A percentile compares a stretch with the other conserved stretches of the same genome.
phyloP scores from a whole-genome alignment of 2,329 filamentous ascomycete genomes.

The Pestalotiopsis sp. region DNA sequence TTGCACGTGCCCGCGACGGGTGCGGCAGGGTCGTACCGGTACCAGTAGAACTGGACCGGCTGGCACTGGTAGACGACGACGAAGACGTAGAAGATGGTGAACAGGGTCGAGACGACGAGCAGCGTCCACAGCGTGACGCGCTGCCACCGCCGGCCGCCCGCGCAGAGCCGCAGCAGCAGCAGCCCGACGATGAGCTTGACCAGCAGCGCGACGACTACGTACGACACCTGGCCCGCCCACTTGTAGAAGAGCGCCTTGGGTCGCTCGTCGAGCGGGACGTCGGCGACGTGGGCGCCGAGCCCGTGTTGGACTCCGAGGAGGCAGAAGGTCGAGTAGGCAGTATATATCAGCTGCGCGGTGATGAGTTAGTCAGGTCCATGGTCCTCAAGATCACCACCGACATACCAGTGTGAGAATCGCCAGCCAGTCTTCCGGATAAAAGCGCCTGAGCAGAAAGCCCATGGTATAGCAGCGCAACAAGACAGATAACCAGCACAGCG shows the following conservation, averaged over 20 bases:
- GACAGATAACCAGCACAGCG: slow-evolving; percentile 45
- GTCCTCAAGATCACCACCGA: background rate
- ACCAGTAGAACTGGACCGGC: slow-evolving; percentile 16
- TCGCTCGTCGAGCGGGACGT: slow-evolving; percentile 8
- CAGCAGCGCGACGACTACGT: slow-evolving; percentile 12
- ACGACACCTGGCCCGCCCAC: slow-evolving; percentile 14
- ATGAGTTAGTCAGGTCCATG: background rate
- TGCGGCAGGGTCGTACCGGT: slow-evolving; percentile 9
- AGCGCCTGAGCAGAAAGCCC: slow-evolving; percentile 42
- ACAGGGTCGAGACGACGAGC: slow-evolving; percentile 8
- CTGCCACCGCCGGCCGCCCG: slow-evolving; percentile 12
- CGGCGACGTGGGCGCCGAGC: slow-evolving; percentile 12
- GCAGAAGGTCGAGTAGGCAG: slow-evolving; percentile 11
- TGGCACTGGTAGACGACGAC: slow-evolving; percentile 16
- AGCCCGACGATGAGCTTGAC: slow-evolving; percentile 16
- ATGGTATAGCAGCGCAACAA: slow-evolving; percentile 48
- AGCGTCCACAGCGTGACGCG: slow-evolving; percentile 12
- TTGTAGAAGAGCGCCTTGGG: slow-evolving; percentile 15
- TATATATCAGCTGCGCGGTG: slow-evolving; percentile 1
- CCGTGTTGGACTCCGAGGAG: slow-evolving; percentile 17
- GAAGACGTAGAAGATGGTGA: slow-evolving; percentile 13
- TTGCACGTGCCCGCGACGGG: slow-evolving; percentile 14
- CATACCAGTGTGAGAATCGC: slow-evolving; percentile 14
- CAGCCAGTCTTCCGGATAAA: slow-evolving; percentile 16
- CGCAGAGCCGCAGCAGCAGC: slow-evolving; percentile 13